phyloP scores from a whole-genome alignment of 192 early-diverging fungal species.

The Chytriomyces hyalinus region DNA sequence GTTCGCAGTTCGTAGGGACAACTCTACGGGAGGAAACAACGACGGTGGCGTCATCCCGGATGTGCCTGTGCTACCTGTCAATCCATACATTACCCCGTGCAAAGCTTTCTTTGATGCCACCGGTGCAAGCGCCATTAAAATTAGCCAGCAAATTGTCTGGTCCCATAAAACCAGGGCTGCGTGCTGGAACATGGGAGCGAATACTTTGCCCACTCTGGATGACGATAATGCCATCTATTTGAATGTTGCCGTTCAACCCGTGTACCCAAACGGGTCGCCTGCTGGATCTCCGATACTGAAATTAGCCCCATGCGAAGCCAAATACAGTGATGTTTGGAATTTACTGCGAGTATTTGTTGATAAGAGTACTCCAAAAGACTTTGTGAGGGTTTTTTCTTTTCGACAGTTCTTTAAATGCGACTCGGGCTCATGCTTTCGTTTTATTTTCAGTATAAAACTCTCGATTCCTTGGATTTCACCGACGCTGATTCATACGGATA shows the following conservation, averaged over 20 bases:
- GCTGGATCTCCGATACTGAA: constrained; percentile 29
- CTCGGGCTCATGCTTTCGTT: background rate
- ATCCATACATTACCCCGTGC: constrained; percentile 19
- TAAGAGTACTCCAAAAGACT: constrained; percentile 9
- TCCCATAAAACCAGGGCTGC: constrained; percentile 10
- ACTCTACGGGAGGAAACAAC: background rate
- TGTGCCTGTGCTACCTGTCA: constrained; percentile 2
- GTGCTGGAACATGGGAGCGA: constrained; percentile 39
- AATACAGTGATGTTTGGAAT: constrained; percentile 34
- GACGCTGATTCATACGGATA: constrained; percentile 18
- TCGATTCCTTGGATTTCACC: background rate
- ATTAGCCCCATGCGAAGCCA: constrained; percentile 9
- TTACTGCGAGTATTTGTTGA: constrained; percentile 21
- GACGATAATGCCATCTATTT: constrained; percentile 10
- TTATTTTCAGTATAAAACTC: constrained; percentile 14
- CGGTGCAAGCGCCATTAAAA: constrained; percentile 14
- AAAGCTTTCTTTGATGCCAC: constrained; percentile 12
- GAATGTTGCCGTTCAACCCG: constrained; percentile 21
- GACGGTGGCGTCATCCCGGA: background rate
- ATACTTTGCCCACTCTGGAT: background rate
- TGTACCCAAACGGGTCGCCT: constrained; percentile 34
- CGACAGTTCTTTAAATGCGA: background rate
- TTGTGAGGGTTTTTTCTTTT: background rate
- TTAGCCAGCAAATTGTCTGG: constrained; percentile 25
- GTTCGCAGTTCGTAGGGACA: constrained; percentile 9